Evolutionary conservation across 2,329 filamentous ascomycete genomes (phyloP).

Genomic region (Hypoxylon sp.): DNA sequence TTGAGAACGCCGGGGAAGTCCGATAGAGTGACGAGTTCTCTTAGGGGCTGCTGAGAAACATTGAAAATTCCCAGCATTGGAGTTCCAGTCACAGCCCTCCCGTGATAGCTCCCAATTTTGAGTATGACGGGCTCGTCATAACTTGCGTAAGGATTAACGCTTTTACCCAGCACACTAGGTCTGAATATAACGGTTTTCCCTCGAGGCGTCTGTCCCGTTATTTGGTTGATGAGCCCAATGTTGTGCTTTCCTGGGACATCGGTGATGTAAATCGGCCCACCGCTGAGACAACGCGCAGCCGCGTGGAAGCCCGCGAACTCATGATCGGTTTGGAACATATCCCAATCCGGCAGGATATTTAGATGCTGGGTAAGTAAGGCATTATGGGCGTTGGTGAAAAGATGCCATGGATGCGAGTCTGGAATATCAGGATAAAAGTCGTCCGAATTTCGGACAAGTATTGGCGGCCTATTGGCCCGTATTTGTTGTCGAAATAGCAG

Average conservation of each 20-base stretch:
- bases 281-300: constrained; percentile 88
- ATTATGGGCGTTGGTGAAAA: constrained; percentile 95
- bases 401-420: constrained; percentile 90
- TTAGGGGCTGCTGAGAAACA: constrained; percentile 72
- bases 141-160: constrained; percentile 78
- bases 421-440: constrained; percentile 92
- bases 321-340: constrained; percentile 77
- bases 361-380: constrained; percentile 84
- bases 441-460: constrained; percentile 87
- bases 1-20: constrained; percentile 79
- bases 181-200: constrained; percentile 86
- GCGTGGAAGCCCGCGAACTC: constrained; percentile 87
- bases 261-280: constrained; percentile 94
- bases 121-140: constrained; percentile 82
- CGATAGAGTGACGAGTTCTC: constrained; percentile 78
- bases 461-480: constrained; percentile 78
- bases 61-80: constrained; percentile 91
- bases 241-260: constrained; percentile 89
- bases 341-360: constrained; percentile 88
- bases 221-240: constrained; percentile 79
- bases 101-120: constrained; percentile 84
- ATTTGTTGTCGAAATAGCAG: constrained; percentile 89
- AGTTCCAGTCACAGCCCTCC: constrained; percentile 74
- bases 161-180: constrained; percentile 80
- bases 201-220: constrained; percentile 80